These are phyloP conservation scores for Tylopilus rubrobrunneus DNA, from an alignment of 768 basidiomycete genomes.

Conservation along the genomic window DNA sequence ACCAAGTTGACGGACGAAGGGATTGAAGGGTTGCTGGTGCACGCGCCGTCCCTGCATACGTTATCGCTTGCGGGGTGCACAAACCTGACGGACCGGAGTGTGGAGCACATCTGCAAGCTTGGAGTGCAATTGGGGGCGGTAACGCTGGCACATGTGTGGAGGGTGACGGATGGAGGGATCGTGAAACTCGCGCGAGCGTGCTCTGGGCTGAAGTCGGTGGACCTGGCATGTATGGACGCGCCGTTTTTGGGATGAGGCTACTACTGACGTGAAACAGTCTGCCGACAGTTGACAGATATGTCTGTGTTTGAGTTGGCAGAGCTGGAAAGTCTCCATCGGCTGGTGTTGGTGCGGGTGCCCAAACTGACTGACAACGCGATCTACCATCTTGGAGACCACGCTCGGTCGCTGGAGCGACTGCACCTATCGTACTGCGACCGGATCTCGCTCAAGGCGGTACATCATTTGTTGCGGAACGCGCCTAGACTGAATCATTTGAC, in stretches of 20 bases:
- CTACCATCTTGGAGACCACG: conserved; percentile 73
- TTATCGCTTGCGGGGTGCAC: conserved; percentile 77
- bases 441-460: conserved; percentile 72
- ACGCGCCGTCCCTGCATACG: conserved; percentile 74
- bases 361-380: conserved; percentile 84
- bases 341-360: conserved; percentile 77
- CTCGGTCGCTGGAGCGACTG: conserved; percentile 65
- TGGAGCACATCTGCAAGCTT: conserved; percentile 66
- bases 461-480: conserved; percentile 60
- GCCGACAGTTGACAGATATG: conserved; percentile 80
- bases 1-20: conserved; percentile 67
- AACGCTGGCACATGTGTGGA: conserved; percentile 73
- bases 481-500: conserved; percentile 67
- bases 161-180: conserved; percentile 76
- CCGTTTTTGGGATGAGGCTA: conserved; percentile 1
- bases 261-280: conserved; percentile 48
- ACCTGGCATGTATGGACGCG: conserved; percentile 72
- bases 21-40: conserved; percentile 67
- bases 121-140: conserved; percentile 76
- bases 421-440: conserved; percentile 86
- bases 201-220: conserved; percentile 71
- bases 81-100: conserved; percentile 64
- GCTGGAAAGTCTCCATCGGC: conserved; percentile 63
- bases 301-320: conserved; percentile 76
- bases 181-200: conserved; percentile 68